A percentile compares a stretch with the other conserved stretches of the same genome.
phyloP scores from a whole-genome alignment of 148 eudicot genomes.

The Vaccinium myrtillus region DNA sequence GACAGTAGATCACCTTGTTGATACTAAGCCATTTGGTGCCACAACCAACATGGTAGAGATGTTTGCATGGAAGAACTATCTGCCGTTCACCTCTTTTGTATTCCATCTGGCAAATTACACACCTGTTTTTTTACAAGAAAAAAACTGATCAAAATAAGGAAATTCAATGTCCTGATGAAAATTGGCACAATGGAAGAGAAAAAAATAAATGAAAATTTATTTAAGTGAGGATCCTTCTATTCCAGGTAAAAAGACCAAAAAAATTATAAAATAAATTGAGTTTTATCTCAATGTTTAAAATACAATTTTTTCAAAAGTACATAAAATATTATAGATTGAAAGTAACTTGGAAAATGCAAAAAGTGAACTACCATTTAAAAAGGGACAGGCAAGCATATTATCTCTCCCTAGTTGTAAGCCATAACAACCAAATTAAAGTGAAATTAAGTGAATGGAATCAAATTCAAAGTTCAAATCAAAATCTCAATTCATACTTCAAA shows the following conservation, averaged over 20 bases:
- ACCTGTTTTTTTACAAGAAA: constrained; percentile 41
- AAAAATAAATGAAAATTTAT: not conserved
- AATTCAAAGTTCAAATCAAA: not conserved
- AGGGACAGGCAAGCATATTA: not conserved
- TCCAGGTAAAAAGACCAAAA: not conserved
- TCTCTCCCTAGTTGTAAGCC: not conserved
- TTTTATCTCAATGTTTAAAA: no score
- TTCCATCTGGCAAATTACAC: constrained; percentile 98
- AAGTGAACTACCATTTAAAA: no score
- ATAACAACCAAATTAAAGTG: not conserved
- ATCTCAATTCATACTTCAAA: not conserved
- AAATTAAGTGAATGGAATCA: not conserved
- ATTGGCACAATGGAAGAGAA: constrained; percentile 6
- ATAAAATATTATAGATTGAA: no score
- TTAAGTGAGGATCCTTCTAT: not conserved
- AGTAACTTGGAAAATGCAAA: not conserved
- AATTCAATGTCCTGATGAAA: not conserved
- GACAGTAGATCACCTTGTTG: constrained; percentile 58
- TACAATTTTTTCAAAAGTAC: no score
- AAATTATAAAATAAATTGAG: not conserved
- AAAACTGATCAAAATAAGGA: no score
- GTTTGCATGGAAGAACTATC: constrained; percentile 89
- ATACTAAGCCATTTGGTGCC: constrained; percentile 90
- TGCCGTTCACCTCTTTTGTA: constrained; percentile 72
- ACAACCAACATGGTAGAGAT: constrained; percentile 75